Percentiles rank a stretch among this genome's conserved stretches.
Evolutionary conservation across 106 monocot species (phyloP).

Genomic region (Narthecium ossifragum): DNA sequence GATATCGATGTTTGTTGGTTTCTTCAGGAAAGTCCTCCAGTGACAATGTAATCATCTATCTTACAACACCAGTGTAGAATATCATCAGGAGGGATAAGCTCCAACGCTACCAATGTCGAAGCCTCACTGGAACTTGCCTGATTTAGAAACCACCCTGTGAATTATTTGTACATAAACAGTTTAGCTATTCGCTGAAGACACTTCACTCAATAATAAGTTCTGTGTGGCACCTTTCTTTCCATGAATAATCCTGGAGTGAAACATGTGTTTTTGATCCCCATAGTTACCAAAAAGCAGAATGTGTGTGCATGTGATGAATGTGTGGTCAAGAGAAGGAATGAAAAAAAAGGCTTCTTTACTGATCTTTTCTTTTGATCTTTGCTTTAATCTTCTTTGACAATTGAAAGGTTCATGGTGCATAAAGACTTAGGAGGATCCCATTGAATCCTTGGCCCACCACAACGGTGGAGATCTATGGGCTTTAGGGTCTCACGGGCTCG

Average conservation of each 20-base stretch:
- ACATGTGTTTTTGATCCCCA: neutral
- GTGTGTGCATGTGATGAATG: neutral
- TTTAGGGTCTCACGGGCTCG: too few relatives aligned
- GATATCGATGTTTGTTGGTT: neutral
- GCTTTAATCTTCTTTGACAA: neutral
- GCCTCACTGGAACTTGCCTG: neutral
- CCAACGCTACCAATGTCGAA: neutral
- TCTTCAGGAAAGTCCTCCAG: constrained; percentile 6
- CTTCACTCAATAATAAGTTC: too few relatives aligned
- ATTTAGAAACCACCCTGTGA: neutral
- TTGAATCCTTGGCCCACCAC: neutral
- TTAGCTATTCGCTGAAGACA: too few relatives aligned
- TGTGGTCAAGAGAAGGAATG: neutral
- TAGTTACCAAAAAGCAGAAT: neutral
- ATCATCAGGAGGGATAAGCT: neutral
- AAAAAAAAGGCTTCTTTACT: neutral
- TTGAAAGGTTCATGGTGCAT: neutral
- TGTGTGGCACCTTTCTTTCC: neutral
- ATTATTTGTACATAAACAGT: neutral
- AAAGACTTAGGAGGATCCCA: neutral
- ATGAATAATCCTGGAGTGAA: neutral
- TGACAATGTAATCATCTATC: constrained; percentile 5
- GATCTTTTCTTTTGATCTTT: neutral
- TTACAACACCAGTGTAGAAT: neutral
- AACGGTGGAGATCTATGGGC: too few relatives aligned